A percentile compares a stretch with the other conserved stretches of the same genome.
These are phyloP conservation scores for Zhuliangozyma blackwelliae DNA, from an alignment of 1,139 yeast genomes.

Conservation along the genomic window DNA sequence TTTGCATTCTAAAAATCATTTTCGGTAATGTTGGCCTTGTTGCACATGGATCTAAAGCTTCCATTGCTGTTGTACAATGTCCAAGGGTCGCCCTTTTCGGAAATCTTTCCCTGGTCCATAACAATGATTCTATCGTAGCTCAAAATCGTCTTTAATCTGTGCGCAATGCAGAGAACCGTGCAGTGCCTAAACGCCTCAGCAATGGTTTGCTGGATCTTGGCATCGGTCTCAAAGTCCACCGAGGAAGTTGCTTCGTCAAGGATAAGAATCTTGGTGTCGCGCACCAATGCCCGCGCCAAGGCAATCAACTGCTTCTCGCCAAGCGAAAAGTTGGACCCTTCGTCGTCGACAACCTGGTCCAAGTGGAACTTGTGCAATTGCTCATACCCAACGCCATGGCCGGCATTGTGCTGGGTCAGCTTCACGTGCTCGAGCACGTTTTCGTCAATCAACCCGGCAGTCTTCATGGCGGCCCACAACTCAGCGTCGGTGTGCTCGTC, in stretches of 20 bases:
- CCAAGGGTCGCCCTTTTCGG: constrained; percentile 55
- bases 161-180: constrained; percentile 41
- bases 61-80: constrained; percentile 19
- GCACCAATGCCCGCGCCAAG: constrained; percentile 38
- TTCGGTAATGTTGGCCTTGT: constrained; percentile 43
- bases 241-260: constrained; percentile 43
- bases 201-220: constrained; percentile 35
- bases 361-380: constrained; percentile 26
- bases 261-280: constrained; percentile 33
- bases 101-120: constrained; percentile 49
- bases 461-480: constrained; percentile 52
- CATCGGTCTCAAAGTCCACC: constrained; percentile 40
- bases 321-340: constrained; percentile 36
- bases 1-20: constrained; percentile 17
- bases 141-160: constrained; percentile 35
- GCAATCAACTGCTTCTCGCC: constrained; percentile 42
- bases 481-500: constrained; percentile 45
- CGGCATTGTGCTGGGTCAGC: constrained; percentile 5
- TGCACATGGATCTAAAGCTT: constrained; percentile 56
- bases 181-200: constrained; percentile 30
- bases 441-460: constrained; percentile 55
- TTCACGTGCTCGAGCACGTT: constrained; percentile 6
- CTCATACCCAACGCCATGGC: neutral
- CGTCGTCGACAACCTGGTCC: constrained; percentile 37
- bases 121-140: constrained; percentile 36